phyloP scores from a whole-genome alignment of 139 green algal species.

The Zygnema circumcarinatum region DNA sequence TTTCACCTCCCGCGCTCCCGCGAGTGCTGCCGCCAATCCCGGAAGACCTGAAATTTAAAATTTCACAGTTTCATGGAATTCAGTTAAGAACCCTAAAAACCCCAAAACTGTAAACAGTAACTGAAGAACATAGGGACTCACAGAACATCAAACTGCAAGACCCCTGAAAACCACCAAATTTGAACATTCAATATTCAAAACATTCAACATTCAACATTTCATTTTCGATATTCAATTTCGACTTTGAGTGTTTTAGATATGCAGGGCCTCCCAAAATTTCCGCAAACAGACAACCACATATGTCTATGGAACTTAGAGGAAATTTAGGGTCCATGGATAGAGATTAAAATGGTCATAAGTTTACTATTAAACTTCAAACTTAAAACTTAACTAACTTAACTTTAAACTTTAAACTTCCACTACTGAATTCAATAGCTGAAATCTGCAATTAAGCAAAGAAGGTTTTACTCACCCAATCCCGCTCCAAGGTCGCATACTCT shows the following conservation, averaged over 20 bases:
- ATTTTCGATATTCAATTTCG: too few species aligned
- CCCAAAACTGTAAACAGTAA: slow-evolving; percentile 53
- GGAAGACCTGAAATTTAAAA: slow-evolving; percentile 21
- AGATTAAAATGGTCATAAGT: too few species aligned
- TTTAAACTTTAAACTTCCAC: too few species aligned
- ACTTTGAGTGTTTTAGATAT: too few species aligned
- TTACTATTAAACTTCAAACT: not conserved
- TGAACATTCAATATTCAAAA: slow-evolving; percentile 2
- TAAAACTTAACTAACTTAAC: not conserved
- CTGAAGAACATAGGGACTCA: not conserved
- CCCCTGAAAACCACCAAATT: not conserved
- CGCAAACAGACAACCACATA: not conserved
- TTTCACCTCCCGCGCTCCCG: slow-evolving; percentile 64
- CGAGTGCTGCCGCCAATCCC: slow-evolving; percentile 75
- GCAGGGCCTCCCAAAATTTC: too few species aligned
- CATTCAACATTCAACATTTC: too few species aligned
- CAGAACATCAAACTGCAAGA: not conserved
- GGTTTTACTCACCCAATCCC: slow-evolving; percentile 34
- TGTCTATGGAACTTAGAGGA: not conserved
- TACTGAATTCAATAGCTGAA: not conserved
- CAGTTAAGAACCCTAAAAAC: not conserved
- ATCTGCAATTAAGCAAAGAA: slow-evolving; percentile 1
- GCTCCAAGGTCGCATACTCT: slow-evolving; percentile 74
- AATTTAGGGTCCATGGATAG: not conserved
- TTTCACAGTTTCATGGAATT: not conserved